Evolutionary conservation across 75 land plant genomes (phyloP), one percentile per base, ranked within the genome.

Genomic region (Adiantum capillusveneris): DNA sequence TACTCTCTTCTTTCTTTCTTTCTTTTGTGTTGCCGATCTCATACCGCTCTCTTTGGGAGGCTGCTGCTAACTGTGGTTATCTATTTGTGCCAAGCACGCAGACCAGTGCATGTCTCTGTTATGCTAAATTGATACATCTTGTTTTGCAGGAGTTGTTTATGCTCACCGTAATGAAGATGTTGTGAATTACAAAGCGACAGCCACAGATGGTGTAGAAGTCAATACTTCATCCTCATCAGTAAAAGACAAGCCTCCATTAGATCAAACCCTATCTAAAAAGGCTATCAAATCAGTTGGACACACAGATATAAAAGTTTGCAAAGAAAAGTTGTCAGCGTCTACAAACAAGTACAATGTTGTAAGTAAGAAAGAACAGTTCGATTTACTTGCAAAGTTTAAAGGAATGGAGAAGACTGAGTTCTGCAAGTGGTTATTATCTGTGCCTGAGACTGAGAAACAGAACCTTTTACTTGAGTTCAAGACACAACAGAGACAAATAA

Each of bases 91-190:
- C n/a, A n/a, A n/a, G n/a, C n/a, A n/a, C n/a, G n/a, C n/a, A n/a
- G n/a, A n/a, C n/a, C n/a, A n/a, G n/a, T n/a, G n/a, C n/a, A n/a
- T n/a, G n/a, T n/a, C n/a, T n/a, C n/a, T n/a, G n/a, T n/a, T n/a
- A n/a, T n/a, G n/a, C n/a, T n/a, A n/a, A n/a, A n/a, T n/a, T n/a
- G n/a, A n/a, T n/a, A n/a, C n/a, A n/a, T n/a, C n/a, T n/a, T n/a
- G n/a, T 0, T 46, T 25, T 69, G 24, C 90, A 92, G 97, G 97
- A 26, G 79, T 92, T 16, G 67, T 92, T 1, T 92, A 92, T 72
- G 67, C 87, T 30, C 97, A 92, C 72, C 79, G 90, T 2, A 92
- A 92, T 63, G 97, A 92, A 67, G 90, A 92, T 50, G 65, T 92
- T 9, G 87, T 92, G 44, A 91, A 91, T 44, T n/a, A 57, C 24